These are phyloP conservation scores for Talaromyces verruculosus DNA, from an alignment of 2,329 filamentous ascomycete species.

Conservation along the genomic window DNA sequence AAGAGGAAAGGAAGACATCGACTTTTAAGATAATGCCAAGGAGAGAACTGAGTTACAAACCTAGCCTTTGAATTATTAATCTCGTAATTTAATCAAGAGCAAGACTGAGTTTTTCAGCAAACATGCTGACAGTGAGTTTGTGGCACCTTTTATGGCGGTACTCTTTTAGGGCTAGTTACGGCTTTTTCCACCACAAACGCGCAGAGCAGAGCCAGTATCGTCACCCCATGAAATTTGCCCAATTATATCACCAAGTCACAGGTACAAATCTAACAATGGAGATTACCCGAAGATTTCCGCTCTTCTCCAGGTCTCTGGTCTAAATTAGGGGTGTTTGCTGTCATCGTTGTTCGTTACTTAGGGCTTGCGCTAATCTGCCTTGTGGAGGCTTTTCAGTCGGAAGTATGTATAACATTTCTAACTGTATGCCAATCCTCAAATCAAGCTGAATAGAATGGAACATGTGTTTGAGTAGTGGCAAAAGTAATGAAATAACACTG, in stretches of 20 bases:
- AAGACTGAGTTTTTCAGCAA: background rate
- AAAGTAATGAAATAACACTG: background rate
- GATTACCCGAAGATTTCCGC: background rate
- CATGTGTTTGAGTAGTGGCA: background rate
- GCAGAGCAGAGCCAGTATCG: background rate
- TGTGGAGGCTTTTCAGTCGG: background rate
- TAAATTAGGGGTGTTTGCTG: background rate
- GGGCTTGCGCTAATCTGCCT: background rate
- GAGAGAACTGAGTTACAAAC: background rate
- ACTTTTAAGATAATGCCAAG: background rate
- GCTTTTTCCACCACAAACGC: background rate
- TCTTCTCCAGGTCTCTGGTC: background rate
- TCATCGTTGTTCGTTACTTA: background rate
- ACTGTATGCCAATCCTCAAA: background rate
- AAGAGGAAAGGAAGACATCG: background rate
- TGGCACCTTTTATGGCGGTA: background rate
- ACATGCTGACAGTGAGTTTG: background rate
- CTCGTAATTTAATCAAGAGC: background rate
- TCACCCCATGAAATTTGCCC: background rate
- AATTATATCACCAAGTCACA: background rate
- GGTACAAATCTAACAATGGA: background rate
- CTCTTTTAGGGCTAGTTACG: conserved; percentile 3
- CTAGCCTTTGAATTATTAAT: background rate
- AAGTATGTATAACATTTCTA: background rate
- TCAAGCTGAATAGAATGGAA: background rate